phyloP scores from a whole-genome alignment of 176 grass and related monocot species.

The Cenchrus purpureus region DNA sequence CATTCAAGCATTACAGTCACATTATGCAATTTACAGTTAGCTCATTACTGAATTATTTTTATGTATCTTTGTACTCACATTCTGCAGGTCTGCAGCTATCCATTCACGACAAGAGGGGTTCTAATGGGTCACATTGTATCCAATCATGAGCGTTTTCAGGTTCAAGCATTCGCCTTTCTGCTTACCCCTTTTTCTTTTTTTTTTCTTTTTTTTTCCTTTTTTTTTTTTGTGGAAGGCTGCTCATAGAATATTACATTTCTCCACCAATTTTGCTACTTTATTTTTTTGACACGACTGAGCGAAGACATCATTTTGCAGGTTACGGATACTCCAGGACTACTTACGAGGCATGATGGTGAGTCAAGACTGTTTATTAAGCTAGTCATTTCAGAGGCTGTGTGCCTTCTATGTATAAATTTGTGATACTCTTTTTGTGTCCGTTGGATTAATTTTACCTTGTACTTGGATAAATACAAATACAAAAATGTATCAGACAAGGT shows the following conservation, averaged over 20 bases:
- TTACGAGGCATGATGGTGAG: constrained; percentile 84
- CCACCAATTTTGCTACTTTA: neutral
- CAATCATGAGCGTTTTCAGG: constrained; percentile 93
- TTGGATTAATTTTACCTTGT: neutral
- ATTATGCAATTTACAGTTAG: neutral
- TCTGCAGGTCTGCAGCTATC: constrained; percentile 93
- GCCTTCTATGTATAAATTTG: neutral
- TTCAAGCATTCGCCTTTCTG: constrained; percentile 29
- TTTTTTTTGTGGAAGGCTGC: neutral
- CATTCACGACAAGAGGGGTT: constrained; percentile 97
- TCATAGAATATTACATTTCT: neutral
- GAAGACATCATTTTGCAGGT: constrained; percentile 61
- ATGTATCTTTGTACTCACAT: constrained; percentile 8
- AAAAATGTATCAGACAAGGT: neutral
- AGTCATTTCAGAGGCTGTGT: neutral
- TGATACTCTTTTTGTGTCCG: neutral
- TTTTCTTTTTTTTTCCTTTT: too few relatives aligned
- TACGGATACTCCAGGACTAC: constrained; percentile 94
- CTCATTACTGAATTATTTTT: neutral
- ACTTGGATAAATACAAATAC: neutral
- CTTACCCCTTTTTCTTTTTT: neutral
- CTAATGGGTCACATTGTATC: constrained; percentile 98
- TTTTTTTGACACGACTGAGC: neutral
- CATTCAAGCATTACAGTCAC: neutral
- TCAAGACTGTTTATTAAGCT: constrained; percentile 8